These are phyloP conservation scores for Aspergillus felis DNA, from an alignment of 2,329 filamentous ascomycete genomes.

Conservation along the genomic window DNA sequence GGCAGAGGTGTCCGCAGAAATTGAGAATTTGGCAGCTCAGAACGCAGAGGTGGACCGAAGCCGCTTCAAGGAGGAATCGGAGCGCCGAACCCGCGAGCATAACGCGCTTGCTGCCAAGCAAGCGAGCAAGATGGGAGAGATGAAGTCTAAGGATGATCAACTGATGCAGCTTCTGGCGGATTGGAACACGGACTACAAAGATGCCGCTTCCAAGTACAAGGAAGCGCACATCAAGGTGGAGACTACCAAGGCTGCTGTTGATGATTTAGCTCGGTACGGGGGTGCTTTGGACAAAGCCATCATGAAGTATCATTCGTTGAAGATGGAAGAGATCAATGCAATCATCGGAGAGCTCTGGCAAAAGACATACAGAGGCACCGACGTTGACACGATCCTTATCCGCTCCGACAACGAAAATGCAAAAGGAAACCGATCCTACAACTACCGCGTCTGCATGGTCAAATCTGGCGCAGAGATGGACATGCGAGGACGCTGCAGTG, in stretches of 20 bases:
- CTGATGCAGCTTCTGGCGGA: slow-evolving; percentile 68
- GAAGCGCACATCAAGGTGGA: slow-evolving; percentile 84
- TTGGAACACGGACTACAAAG: slow-evolving; percentile 82
- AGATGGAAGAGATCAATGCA: slow-evolving; percentile 97
- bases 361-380: slow-evolving; percentile 92
- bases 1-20: slow-evolving; percentile 63
- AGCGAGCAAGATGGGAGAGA: slow-evolving; percentile 68
- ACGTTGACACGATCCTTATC: slow-evolving; percentile 95
- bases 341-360: slow-evolving; percentile 97
- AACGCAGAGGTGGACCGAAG: slow-evolving; percentile 81
- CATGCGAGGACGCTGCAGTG: slow-evolving; percentile 96
- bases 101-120: slow-evolving; percentile 69
- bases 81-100: slow-evolving; percentile 62
- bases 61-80: slow-evolving; percentile 67
- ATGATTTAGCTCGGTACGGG: slow-evolving; percentile 79
- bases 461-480: slow-evolving; percentile 98
- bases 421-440: slow-evolving; percentile 77
- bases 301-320: slow-evolving; percentile 92
- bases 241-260: slow-evolving; percentile 88
- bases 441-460: slow-evolving; percentile 97
- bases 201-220: slow-evolving; percentile 75
- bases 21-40: slow-evolving; percentile 69
- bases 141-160: slow-evolving; percentile 82
- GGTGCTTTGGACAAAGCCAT: slow-evolving; percentile 89
- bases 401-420: slow-evolving; percentile 80